These are phyloP conservation scores for Trichosanthes truncata DNA, from an alignment of 306 rosid species.

Conservation along the genomic window DNA sequence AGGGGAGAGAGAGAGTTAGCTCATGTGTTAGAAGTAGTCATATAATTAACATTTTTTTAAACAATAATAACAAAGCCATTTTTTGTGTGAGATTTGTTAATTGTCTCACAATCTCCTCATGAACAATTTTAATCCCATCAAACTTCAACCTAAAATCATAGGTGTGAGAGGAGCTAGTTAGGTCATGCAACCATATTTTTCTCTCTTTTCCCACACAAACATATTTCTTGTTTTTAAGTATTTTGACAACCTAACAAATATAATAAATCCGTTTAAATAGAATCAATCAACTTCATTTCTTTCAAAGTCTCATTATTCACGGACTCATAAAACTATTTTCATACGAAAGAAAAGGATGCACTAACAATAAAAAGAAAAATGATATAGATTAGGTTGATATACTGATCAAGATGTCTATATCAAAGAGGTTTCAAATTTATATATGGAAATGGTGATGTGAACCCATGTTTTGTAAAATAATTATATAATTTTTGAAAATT, in stretches of 20 bases:
- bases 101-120: background rate
- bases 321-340: background rate
- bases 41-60: background rate
- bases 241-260: background rate
- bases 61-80: background rate
- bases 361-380: background rate
- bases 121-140: background rate
- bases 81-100: slow-evolving; percentile 4
- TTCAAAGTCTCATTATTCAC: background rate
- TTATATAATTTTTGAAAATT: background rate
- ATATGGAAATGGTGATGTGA: background rate
- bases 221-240: background rate
- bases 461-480: background rate
- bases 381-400: background rate
- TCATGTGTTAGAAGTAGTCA: slow-evolving; percentile 2
- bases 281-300: background rate
- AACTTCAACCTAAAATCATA: background rate
- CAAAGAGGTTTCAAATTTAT: background rate
- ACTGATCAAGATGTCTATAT: background rate
- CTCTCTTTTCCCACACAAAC: background rate
- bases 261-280: background rate
- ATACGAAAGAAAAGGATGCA: background rate
- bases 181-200: background rate
- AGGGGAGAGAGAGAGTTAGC: background rate
- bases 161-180: background rate